phyloP scores from a whole-genome alignment of 768 basidiomycete species.

The Pleurotus pulmonarius region DNA sequence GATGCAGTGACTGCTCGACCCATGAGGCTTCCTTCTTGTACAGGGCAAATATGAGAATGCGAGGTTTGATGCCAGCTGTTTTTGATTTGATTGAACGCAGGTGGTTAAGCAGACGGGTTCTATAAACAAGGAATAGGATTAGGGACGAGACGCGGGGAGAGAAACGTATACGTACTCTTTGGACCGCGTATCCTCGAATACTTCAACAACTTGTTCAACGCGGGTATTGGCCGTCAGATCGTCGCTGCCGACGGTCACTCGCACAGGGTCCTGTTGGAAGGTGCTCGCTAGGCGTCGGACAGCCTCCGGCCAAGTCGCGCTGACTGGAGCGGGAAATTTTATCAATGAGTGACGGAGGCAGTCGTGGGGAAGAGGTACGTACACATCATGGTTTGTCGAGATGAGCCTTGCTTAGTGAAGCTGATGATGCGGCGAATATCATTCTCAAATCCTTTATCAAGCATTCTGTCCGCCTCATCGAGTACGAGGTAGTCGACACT shows the following conservation, averaged over 20 bases:
- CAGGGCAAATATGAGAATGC: constrained; percentile 88
- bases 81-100: constrained; percentile 56
- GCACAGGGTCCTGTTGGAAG: constrained; percentile 80
- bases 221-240: constrained; percentile 92
- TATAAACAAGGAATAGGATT: constrained; percentile 20
- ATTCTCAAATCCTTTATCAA: constrained; percentile 98
- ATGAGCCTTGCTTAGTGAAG: constrained; percentile 57
- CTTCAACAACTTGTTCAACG: constrained; percentile 91
- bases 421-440: constrained; percentile 91
- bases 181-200: constrained; percentile 77
- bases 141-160: not conserved
- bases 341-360: not conserved
- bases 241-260: constrained; percentile 93
- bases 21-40: constrained; percentile 97
- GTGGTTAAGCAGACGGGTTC: constrained; percentile 55
- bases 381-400: constrained; percentile 95
- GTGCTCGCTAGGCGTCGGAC: constrained; percentile 86
- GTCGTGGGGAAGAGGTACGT: constrained; percentile 26
- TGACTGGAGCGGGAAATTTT: constrained; percentile 51
- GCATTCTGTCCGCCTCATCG: constrained; percentile 98
- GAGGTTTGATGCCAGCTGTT: constrained; percentile 49
- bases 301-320: constrained; percentile 97
- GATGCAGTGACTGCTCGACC: constrained; percentile 74
- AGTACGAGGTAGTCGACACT: constrained; percentile 90
- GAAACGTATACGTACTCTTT: constrained; percentile 67